Evolutionary conservation across 768 basidiomycete species (phyloP).

Genomic region (Auriscalpium orientale): DNA sequence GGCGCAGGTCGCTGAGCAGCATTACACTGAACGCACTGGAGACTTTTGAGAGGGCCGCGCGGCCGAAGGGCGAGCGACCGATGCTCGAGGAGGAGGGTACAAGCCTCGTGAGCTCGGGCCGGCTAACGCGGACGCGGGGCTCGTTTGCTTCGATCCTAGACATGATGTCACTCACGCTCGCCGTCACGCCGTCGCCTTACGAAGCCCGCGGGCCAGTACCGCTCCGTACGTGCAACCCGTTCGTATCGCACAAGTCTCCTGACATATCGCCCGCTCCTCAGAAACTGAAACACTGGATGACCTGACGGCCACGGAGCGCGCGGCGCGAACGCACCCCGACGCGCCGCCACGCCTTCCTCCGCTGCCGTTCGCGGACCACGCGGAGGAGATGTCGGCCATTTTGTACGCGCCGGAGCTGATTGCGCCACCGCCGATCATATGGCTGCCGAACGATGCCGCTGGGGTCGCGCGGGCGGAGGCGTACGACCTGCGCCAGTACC

Average conservation of each 20-base stretch:
- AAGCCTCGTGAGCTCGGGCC: slow-evolving; percentile 36
- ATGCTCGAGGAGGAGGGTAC: slow-evolving; percentile 43
- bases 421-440: slow-evolving; percentile 71
- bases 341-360: slow-evolving; percentile 67
- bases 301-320: slow-evolving; percentile 68
- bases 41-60: slow-evolving; percentile 41
- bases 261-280: slow-evolving; percentile 17
- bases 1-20: slow-evolving; percentile 40
- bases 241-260: neutral
- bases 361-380: slow-evolving; percentile 64
- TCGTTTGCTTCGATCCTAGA: slow-evolving; percentile 79
- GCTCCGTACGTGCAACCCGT: slow-evolving; percentile 41
- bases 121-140: slow-evolving; percentile 41
- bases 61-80: slow-evolving; percentile 24
- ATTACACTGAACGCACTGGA: slow-evolving; percentile 53
- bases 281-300: slow-evolving; percentile 78
- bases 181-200: slow-evolving; percentile 58
- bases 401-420: slow-evolving; percentile 78
- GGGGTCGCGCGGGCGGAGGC: slow-evolving; percentile 72
- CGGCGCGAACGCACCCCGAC: slow-evolving; percentile 70
- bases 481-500: slow-evolving; percentile 66
- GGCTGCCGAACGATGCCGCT: slow-evolving; percentile 75
- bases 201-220: slow-evolving; percentile 55
- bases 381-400: slow-evolving; percentile 69
- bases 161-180: slow-evolving; percentile 76